phyloP scores from a whole-genome alignment of 2,329 filamentous ascomycete genomes.

The Pyrenophora tritici-repentis region DNA sequence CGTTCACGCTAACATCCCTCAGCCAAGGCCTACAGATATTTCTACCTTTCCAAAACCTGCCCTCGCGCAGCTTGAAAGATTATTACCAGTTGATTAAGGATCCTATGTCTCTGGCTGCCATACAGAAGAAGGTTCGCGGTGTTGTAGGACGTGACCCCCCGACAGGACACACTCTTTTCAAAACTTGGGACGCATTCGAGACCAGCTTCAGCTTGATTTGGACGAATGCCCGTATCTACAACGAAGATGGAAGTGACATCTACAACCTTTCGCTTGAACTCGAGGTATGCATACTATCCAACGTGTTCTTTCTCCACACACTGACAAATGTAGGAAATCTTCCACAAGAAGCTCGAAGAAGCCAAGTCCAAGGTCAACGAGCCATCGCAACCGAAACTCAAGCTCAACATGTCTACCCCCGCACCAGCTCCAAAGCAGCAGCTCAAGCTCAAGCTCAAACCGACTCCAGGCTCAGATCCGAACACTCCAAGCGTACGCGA shows the following conservation, averaged over 20 bases:
- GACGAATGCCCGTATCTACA: conserved; percentile 87
- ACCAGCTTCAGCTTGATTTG: conserved; percentile 81
- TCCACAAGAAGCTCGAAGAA: conserved; percentile 69
- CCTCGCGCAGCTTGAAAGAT: conserved; percentile 75
- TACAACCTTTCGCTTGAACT: conserved; percentile 76
- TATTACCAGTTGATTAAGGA: conserved; percentile 86
- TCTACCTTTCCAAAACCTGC: conserved; percentile 77
- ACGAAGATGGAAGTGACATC: conserved; percentile 89
- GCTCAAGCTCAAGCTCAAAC: conserved; percentile 66
- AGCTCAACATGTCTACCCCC: conserved; percentile 68
- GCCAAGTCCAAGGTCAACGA: conserved; percentile 75
- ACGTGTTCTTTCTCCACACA: neutral
- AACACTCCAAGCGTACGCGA: conserved; percentile 49
- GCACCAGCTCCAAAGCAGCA: conserved; percentile 44
- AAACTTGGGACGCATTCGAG: conserved; percentile 81
- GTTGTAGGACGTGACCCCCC: conserved; percentile 69
- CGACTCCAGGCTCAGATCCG: conserved; percentile 48
- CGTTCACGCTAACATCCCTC: conserved; percentile 12
- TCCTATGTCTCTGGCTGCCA: conserved; percentile 75
- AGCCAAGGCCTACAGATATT: conserved; percentile 68
- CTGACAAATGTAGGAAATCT: conserved; percentile 63
- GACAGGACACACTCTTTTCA: conserved; percentile 69
- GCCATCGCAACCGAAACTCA: conserved; percentile 76
- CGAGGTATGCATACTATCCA: conserved; percentile 61
- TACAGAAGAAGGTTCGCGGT: conserved; percentile 78